Conservation (phyloP, 192 early-diverging fungal species). For the Linnemannia elongata region DNA sequence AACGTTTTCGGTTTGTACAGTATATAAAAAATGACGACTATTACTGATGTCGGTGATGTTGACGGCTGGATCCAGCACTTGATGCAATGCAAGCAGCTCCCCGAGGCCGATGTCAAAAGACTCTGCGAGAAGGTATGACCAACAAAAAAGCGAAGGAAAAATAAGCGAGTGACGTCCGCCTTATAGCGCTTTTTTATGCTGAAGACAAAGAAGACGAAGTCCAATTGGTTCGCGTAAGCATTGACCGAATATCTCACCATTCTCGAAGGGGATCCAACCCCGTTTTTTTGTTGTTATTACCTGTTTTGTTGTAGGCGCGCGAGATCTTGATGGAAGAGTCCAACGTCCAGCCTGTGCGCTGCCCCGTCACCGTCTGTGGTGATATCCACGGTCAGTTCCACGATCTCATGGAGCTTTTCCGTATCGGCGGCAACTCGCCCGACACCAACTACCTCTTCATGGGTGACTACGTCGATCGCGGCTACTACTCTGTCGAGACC, state of each 20-base stretch:
- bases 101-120: constrained; percentile 94
- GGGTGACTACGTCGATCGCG: constrained; percentile 99
- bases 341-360: constrained; percentile 96
- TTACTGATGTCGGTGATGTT: constrained; percentile 85
- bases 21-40: constrained; percentile 32
- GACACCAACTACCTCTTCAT: constrained; percentile 99
- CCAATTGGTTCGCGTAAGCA: constrained; percentile 4
- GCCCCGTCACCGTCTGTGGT: constrained; percentile 98
- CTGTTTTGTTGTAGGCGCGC: constrained; percentile 70
- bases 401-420: constrained; percentile 97
- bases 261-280: background rate
- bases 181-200: background rate
- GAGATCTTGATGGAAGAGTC: constrained; percentile 96
- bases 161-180: background rate
- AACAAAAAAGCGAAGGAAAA: background rate
- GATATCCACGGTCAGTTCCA: constrained; percentile 99
- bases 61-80: constrained; percentile 94
- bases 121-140: constrained; percentile 94
- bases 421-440: constrained; percentile 95
- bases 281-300: background rate
- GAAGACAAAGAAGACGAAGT: background rate
- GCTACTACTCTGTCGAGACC: constrained; percentile 98
- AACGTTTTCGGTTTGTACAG: background rate
- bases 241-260: background rate
- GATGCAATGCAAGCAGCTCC: constrained; percentile 94